Evolutionary conservation across 1,139 yeast genomes (phyloP), one percentile per base, ranked within the genome.

Genomic region (Citeromyces hawaiiensis): DNA sequence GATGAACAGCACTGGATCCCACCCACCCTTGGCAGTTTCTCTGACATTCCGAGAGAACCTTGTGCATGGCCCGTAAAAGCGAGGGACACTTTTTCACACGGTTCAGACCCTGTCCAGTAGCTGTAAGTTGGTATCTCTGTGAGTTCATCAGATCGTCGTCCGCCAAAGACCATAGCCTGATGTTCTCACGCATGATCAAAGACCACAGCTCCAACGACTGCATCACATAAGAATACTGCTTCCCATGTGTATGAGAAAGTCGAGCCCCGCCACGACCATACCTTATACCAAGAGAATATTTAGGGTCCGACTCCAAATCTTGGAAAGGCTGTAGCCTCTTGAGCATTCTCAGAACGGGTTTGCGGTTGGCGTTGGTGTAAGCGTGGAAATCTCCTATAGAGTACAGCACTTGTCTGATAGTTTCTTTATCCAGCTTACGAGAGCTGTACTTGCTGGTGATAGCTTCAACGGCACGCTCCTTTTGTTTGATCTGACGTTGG

Each of bases 61-160:
- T 67, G 48, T 78, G 78, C 87, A 81, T 81, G 42, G 76, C 75
- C 40, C 80, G 67, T 53, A 75, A 68, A 19, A 81, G 67, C 13
- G 66, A 60, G 2, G 88, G 87, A 48, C 87, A 79, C 1, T 80
- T 56, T 54, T 81, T 81, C 41, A 81, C 70, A 45, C 91, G 68
- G 53, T 80, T 78, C 19, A 81, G 61, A 17, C 91, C 91, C 55
- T 80, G 91, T 2, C 88, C 91, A 0, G 88, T 80, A 42, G 80
- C 79, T n/a, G 72, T 63, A 32, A 80, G 58, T 44, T 68, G 65
- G 51, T 81, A 80, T 16, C 61, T 59, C 17, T 57, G 59, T 2
- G 75, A 69, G 46, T 63, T 63, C 46, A 76, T 69, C 39, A 80
- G 57, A 52, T 81, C 88, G 32, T 69, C 69, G 50, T 80, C 91